Conservation (phyloP, 108 stramenopile species). For the Cyclotella sp. region DNA sequence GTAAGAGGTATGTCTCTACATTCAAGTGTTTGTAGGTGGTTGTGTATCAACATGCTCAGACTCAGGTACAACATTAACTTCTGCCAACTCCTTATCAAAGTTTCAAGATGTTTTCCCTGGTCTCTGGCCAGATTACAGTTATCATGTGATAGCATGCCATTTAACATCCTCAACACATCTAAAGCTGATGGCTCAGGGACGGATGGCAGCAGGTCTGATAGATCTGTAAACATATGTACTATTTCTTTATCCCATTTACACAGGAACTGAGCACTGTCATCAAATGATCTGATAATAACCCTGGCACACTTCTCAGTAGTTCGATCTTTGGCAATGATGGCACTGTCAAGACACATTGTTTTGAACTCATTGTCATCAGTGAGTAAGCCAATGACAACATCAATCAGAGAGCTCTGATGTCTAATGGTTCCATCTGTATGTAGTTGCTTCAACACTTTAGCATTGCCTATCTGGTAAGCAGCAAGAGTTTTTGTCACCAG, state of each 20-base stretch:
- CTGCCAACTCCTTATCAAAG: neutral
- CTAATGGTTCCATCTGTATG: too few relatives aligned
- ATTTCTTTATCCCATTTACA: slow-evolving; percentile 12
- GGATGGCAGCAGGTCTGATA: neutral
- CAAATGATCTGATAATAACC: too few relatives aligned
- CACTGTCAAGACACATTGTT: slow-evolving; percentile 9
- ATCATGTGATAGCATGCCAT: neutral
- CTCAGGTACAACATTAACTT: too few relatives aligned
- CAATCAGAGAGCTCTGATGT: neutral
- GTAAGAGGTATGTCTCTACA: too few relatives aligned
- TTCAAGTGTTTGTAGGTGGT: too few relatives aligned
- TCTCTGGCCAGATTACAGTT: neutral
- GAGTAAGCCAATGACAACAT: slow-evolving; percentile 11
- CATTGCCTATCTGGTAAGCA: too few relatives aligned
- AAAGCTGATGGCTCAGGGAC: too few relatives aligned
- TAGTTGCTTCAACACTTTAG: too few relatives aligned
- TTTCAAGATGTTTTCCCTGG: too few relatives aligned
- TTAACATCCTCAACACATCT: neutral
- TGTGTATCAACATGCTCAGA: neutral
- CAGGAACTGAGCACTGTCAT: too few relatives aligned
- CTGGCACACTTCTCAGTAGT: too few relatives aligned
- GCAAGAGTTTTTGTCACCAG: too few relatives aligned
- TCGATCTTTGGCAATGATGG: slow-evolving; percentile 16
- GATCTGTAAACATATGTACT: slow-evolving; percentile 15
- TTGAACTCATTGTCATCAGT: slow-evolving; percentile 13